Evolutionary conservation across 495 filamentous ascomycete genomes (phyloP).

Genomic region (Neurospora sublineolata): DNA sequence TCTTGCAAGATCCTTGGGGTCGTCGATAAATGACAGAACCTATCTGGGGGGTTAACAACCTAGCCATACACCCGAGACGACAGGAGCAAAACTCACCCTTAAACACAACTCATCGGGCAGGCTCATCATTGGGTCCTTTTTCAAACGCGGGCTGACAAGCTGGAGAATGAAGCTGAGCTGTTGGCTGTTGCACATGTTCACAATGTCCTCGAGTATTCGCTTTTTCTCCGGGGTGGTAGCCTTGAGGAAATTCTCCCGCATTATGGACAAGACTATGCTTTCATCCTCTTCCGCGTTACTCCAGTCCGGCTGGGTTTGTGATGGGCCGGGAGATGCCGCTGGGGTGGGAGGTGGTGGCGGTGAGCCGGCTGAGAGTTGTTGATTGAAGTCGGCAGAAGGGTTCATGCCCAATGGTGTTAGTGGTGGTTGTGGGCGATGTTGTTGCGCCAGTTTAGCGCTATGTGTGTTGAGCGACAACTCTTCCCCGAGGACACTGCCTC

Average conservation of each 20-base stretch:
- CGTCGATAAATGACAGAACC: conserved; percentile 90
- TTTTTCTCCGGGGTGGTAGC: conserved; percentile 40
- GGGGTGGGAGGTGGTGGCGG: conserved; percentile 46
- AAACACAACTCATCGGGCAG: conserved; percentile 89
- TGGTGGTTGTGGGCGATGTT: conserved; percentile 40
- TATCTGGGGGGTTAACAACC: conserved; percentile 21
- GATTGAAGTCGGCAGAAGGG: conserved; percentile 43
- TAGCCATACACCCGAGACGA: conserved; percentile 1
- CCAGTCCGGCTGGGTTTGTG: conserved; percentile 41
- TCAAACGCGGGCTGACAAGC: conserved; percentile 80
- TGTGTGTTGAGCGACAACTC: conserved; percentile 35
- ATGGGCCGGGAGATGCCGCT: conserved; percentile 44
- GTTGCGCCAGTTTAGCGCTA: conserved; percentile 35
- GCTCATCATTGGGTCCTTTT: conserved; percentile 86
- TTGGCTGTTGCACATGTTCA: conserved; percentile 87
- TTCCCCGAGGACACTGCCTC: conserved; percentile 31
- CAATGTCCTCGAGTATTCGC: conserved; percentile 63
- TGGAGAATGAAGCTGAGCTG: conserved; percentile 90
- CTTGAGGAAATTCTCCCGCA: conserved; percentile 41
- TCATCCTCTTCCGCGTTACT: conserved; percentile 40
- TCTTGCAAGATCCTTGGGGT: conserved; percentile 81
- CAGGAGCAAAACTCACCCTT: conserved; percentile 43
- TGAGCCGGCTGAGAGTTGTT: conserved; percentile 36
- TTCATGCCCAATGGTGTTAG: conserved; percentile 42
- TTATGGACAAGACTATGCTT: conserved; percentile 37